Percentiles rank a stretch among this genome's conserved stretches.
phyloP scores from a whole-genome alignment of 768 basidiomycete genomes.

The Pulveroboletus ravenelii region DNA sequence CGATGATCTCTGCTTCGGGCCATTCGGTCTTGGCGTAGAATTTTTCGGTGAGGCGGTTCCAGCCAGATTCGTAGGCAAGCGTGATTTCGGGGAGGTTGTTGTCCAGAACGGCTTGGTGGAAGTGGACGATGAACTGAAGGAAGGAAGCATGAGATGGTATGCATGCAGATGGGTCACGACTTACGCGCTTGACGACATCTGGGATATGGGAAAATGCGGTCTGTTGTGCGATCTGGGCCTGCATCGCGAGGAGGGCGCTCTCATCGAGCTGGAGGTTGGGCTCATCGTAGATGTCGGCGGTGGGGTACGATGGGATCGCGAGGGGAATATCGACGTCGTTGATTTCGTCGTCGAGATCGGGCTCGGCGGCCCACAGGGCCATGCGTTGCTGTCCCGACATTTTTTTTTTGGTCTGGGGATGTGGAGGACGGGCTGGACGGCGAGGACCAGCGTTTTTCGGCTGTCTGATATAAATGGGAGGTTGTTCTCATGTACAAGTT shows the following conservation, averaged over 20 bases:
- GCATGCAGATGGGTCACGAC: slow-evolving; percentile 20
- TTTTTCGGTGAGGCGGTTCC: slow-evolving; percentile 96
- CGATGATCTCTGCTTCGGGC: slow-evolving; percentile 96
- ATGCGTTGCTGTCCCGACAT: slow-evolving; percentile 62
- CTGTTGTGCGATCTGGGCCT: slow-evolving; percentile 82
- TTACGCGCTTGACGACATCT: slow-evolving; percentile 82
- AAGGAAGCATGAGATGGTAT: neutral
- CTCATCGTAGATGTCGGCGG: slow-evolving; percentile 30
- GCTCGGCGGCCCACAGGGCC: slow-evolving; percentile 71
- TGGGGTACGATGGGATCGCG: slow-evolving; percentile 25
- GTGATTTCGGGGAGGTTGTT: slow-evolving; percentile 92
- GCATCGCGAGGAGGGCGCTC: slow-evolving; percentile 62
- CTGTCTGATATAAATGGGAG: slow-evolving; percentile 6
- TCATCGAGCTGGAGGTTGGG: slow-evolving; percentile 64
- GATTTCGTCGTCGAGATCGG: slow-evolving; percentile 73
- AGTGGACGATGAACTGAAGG: slow-evolving; percentile 85
- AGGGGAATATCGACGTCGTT: slow-evolving; percentile 59
- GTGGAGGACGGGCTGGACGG: neutral
- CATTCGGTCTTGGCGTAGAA: slow-evolving; percentile 93
- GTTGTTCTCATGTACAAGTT: slow-evolving; percentile 12
- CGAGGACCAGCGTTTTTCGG: neutral
- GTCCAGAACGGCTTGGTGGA: slow-evolving; percentile 87
- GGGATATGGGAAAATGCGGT: slow-evolving; percentile 80
- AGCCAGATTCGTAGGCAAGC: slow-evolving; percentile 91
- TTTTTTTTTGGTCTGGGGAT: slow-evolving; percentile 1